Percentiles rank a stretch among this genome's conserved stretches.
Conservation (phyloP, 192 early-diverging fungal genomes). For the Entomortierella beljakovae region DNA sequence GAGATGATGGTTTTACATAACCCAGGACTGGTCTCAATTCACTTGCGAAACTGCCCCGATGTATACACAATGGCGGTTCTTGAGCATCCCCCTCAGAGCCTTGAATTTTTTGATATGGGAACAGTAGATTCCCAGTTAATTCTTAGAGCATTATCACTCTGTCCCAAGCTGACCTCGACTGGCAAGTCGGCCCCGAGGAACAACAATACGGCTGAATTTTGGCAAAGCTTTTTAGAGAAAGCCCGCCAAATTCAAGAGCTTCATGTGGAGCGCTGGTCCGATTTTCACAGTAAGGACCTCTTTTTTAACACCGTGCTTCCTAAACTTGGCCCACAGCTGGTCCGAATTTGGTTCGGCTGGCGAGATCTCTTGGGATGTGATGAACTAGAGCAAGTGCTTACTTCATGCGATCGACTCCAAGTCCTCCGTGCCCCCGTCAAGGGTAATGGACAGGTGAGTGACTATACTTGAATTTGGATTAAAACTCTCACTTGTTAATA, state of each 20-base stretch:
- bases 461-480: neutral
- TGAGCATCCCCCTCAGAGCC: constrained; percentile 40
- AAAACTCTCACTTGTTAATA: too few species aligned
- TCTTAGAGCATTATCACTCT: constrained; percentile 35
- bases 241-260: constrained; percentile 53
- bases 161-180: constrained; percentile 46
- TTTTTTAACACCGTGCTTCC: constrained; percentile 52
- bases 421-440: constrained; percentile 53
- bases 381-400: constrained; percentile 44
- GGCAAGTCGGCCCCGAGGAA: constrained; percentile 48
- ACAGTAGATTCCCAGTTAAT: constrained; percentile 45
- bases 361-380: constrained; percentile 50
- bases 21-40: constrained; percentile 30
- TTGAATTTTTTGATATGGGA: constrained; percentile 55
- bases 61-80: constrained; percentile 31
- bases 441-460: constrained; percentile 53
- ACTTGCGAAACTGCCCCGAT: constrained; percentile 45
- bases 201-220: constrained; percentile 51
- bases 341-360: constrained; percentile 54
- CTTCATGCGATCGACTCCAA: constrained; percentile 46
- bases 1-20: constrained; percentile 33
- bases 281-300: constrained; percentile 51
- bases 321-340: constrained; percentile 46
- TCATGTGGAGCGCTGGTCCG: constrained; percentile 52
- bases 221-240: constrained; percentile 45